Evolutionary conservation across 805 yeast species (phyloP), one percentile per base, ranked within the genome.

Genomic region (Suhomyces sp.): DNA sequence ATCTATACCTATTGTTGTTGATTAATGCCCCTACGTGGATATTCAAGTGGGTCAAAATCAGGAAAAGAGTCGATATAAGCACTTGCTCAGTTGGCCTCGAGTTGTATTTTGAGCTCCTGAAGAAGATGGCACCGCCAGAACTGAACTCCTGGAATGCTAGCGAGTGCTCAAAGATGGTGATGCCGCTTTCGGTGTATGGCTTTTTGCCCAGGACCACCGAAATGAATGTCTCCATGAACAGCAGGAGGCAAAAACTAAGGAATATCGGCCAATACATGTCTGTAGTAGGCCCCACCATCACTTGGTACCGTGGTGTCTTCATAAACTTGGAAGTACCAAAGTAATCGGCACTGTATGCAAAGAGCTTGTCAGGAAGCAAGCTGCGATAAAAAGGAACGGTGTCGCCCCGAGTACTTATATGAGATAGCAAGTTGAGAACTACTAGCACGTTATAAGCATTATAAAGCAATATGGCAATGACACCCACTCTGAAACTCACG

Each of bases 151-250:
- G 92, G 62, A 86, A 86, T 10, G 90, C 88, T 13, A 87, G 65
- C 4, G 93, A 86, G 60, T 84, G 86, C 65, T 88, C 94, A 67
- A 88, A 87, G 35, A 88, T 69, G 0, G 94, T 85, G 57, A 87
- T 72, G 0, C 90, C 90, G 13, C 85, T 79, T 52, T 86, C 92
- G 19, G 82, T 78, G 51, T 78, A 74, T 6, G 90, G 87, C 44
- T 72, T 72, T 40, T 56, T 57, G 8, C 88, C 88, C 51, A 78
- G 76, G 7, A 83, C 74, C 26, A 80, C 82, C 2, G 87, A 74
- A 8, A 83, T 72, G 60, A 87, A 84, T 0, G 90, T 83, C 66
- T 88, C 93, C 13, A 83, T 66, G 49, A 85, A 83, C 61, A 84
- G 85, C 60, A 84, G 82, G 23, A 79, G 64, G 63, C 92, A 86